Evolutionary conservation across 2,329 filamentous ascomycete genomes (phyloP).

Genomic region (Beauveria asiatica): DNA sequence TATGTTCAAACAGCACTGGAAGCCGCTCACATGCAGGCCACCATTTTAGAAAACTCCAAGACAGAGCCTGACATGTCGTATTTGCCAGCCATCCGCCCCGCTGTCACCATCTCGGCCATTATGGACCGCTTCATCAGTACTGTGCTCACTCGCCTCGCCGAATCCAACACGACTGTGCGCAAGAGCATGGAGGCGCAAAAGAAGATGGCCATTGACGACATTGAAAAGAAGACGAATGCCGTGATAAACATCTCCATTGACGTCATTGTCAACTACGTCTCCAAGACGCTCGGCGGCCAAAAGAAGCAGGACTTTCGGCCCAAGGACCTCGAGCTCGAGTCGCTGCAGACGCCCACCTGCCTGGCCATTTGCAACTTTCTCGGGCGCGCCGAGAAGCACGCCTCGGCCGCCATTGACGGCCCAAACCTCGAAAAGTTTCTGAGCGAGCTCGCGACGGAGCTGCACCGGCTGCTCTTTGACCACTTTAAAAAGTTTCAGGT

Average conservation of each 20-base stretch:
- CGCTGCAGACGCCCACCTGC: slow-evolving; percentile 80
- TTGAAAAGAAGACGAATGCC: slow-evolving; percentile 73
- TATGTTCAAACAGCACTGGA: slow-evolving; percentile 60
- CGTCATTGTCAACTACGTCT: slow-evolving; percentile 67
- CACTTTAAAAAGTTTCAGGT: slow-evolving; percentile 94
- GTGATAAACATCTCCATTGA: slow-evolving; percentile 50
- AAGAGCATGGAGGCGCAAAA: slow-evolving; percentile 83
- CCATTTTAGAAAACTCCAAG: slow-evolving; percentile 69
- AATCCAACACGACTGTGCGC: slow-evolving; percentile 81
- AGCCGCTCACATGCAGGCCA: slow-evolving; percentile 64
- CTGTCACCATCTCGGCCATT: slow-evolving; percentile 82
- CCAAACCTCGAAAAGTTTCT: slow-evolving; percentile 76
- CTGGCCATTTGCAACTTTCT: slow-evolving; percentile 75
- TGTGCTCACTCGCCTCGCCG: slow-evolving; percentile 81
- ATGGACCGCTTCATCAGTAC: slow-evolving; percentile 89
- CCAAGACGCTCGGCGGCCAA: slow-evolving; percentile 64
- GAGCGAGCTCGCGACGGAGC: slow-evolving; percentile 71
- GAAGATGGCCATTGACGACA: slow-evolving; percentile 60
- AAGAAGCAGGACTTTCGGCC: slow-evolving; percentile 87
- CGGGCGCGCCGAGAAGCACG: slow-evolving; percentile 52
- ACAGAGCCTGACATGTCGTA: slow-evolving; percentile 82
- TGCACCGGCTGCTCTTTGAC: slow-evolving; percentile 73
- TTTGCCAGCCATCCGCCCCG: slow-evolving; percentile 67
- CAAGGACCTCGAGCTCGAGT: slow-evolving; percentile 71
- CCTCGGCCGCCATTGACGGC: slow-evolving; percentile 65